Evolutionary conservation across 495 filamentous ascomycete species (phyloP).

Genomic region (Hyaloscypha bicolor): DNA sequence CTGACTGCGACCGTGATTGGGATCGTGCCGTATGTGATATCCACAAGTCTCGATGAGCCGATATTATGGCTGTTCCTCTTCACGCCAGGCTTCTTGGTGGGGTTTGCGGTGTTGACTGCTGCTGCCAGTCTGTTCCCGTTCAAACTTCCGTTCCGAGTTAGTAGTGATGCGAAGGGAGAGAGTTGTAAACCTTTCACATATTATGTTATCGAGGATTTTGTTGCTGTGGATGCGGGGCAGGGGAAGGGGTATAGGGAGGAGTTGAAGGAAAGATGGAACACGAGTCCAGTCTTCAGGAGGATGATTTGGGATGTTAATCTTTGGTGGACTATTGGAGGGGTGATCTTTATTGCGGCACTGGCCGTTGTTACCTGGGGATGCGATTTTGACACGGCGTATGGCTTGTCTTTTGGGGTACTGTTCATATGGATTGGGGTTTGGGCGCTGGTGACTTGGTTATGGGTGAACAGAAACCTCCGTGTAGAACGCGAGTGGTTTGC

Average conservation of each 20-base stretch:
- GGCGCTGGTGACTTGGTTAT: slow-evolving; percentile 12
- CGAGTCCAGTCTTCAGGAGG: slow-evolving; percentile 15
- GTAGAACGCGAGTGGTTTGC: slow-evolving; percentile 19
- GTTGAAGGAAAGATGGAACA: slow-evolving; percentile 11
- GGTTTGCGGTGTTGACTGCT: slow-evolving; percentile 5
- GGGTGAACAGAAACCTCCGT: slow-evolving; percentile 6
- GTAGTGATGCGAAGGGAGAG: slow-evolving; percentile 20
- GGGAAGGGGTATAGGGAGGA: slow-evolving; percentile 14
- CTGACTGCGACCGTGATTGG: slow-evolving; percentile 18
- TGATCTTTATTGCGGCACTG: slow-evolving; percentile 16
- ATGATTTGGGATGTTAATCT: slow-evolving; percentile 21
- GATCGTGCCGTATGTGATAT: slow-evolving; percentile 22
- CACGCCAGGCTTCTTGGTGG: slow-evolving; percentile 12
- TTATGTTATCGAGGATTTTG: slow-evolving; percentile 26
- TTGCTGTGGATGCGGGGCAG: slow-evolving; percentile 23
- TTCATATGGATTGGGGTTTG: slow-evolving; percentile 28
- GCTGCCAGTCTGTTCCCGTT: slow-evolving; percentile 4
- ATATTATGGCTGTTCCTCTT: slow-evolving; percentile 20
- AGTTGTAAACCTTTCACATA: slow-evolving; percentile 18
- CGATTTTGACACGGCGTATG: slow-evolving; percentile 19
- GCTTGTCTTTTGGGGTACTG: slow-evolving; percentile 19
- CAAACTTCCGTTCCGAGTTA: slow-evolving; percentile 16
- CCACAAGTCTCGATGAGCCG: slow-evolving; percentile 18
- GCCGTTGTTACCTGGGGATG: slow-evolving; percentile 20
- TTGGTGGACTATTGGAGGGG: slow-evolving; percentile 21